Evolutionary conservation across 441 rosid species (phyloP).

Genomic region (Melastoma candidum): DNA sequence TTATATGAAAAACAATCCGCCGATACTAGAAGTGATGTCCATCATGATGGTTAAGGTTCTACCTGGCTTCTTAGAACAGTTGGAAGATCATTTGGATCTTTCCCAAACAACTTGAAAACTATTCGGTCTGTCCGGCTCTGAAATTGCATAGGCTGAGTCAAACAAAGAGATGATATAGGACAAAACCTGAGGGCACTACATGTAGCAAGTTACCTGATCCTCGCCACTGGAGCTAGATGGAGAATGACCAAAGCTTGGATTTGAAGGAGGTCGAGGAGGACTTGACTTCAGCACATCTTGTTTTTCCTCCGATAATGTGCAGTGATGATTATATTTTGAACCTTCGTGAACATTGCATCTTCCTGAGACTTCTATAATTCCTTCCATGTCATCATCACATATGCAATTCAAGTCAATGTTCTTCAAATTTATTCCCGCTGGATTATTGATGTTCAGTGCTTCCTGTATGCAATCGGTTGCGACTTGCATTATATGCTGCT

Average conservation of each 20-base stretch:
- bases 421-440: conserved; percentile 21
- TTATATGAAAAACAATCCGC: no score
- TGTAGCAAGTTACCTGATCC: conserved; percentile 33
- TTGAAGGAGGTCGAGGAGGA: conserved; percentile 28
- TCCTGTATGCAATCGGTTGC: conserved; percentile 22
- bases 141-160: background rate
- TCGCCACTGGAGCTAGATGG: conserved; percentile 51
- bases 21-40: no score
- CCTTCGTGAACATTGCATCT: conserved; percentile 14
- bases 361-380: conserved; percentile 16
- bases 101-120: conserved; percentile 39
- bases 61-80: conserved; percentile 33
- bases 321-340: conserved; percentile 15
- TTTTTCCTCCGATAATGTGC: conserved; percentile 17
- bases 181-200: no score
- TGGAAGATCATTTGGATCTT: conserved; percentile 33
- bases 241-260: conserved; percentile 35
- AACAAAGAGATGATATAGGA: no score
- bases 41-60: no score
- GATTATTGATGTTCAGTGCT: conserved; percentile 10
- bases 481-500: conserved; percentile 18
- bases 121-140: conserved; percentile 40
- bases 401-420: conserved; percentile 43
- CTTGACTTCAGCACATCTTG: conserved; percentile 22
- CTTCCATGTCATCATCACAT: conserved; percentile 33